Conservation (phyloP, 2,329 filamentous ascomycete species). For the Phyllosticta citribraziliensis region DNA sequence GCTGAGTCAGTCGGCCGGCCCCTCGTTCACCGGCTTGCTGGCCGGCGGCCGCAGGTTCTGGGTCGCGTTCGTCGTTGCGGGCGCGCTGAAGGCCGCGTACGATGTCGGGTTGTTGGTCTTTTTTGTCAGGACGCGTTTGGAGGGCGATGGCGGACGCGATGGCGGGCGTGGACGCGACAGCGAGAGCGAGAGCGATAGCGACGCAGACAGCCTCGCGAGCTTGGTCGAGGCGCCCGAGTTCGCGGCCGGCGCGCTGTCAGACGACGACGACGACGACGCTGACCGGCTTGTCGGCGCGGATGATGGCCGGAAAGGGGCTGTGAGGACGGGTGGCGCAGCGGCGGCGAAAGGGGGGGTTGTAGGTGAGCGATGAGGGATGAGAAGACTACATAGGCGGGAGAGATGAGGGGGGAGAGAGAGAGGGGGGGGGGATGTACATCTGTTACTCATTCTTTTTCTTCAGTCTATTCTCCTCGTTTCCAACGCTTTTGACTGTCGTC, state of each 20-base stretch:
- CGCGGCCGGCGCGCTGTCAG: neutral
- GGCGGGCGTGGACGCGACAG: neutral
- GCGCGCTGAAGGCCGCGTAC: constrained; percentile 25
- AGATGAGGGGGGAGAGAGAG: no score
- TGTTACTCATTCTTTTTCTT: no score
- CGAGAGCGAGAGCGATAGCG: neutral
- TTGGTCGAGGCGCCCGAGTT: neutral
- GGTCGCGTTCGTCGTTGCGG: constrained; percentile 30
- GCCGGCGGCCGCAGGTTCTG: constrained; percentile 25
- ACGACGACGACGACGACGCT: neutral
- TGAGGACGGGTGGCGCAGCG: no score
- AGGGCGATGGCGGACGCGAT: neutral
- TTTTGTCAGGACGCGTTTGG: constrained; percentile 23
- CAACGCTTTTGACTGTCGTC: no score
- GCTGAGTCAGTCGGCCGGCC: constrained; percentile 23
- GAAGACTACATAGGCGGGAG: no score
- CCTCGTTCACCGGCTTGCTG: constrained; percentile 26
- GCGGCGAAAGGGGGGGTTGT: no score
- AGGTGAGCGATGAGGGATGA: no score
- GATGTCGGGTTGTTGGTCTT: constrained; percentile 26
- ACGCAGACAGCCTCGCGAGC: neutral
- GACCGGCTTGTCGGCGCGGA: neutral
- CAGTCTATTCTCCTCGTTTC: no score
- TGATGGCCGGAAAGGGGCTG: neutral
- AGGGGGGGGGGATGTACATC: no score